These are phyloP conservation scores for Arthroderma sp. DNA, from an alignment of 2,329 filamentous ascomycete genomes.

Conservation along the genomic window DNA sequence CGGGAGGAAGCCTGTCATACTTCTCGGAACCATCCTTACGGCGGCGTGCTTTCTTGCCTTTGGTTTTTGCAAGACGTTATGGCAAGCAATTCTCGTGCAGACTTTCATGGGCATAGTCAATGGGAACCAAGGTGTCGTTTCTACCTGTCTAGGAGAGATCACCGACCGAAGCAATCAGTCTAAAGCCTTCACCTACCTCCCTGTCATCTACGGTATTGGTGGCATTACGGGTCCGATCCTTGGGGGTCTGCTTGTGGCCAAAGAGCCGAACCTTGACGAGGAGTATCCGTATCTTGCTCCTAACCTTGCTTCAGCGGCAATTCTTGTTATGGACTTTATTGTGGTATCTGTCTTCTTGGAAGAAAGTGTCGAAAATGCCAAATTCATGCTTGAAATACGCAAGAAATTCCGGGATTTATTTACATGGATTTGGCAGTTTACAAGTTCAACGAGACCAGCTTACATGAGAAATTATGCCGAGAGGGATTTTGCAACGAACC, in stretches of 20 bases:
- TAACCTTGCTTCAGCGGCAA: conserved; percentile 61
- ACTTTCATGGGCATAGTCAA: conserved; percentile 85
- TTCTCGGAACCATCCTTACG: conserved; percentile 71
- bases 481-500: conserved; percentile 19
- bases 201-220: conserved; percentile 89
- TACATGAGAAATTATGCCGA: conserved; percentile 36
- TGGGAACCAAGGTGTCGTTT: conserved; percentile 87
- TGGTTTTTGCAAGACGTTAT: conserved; percentile 69
- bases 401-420: conserved; percentile 49
- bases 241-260: conserved; percentile 70
- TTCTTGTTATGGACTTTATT: conserved; percentile 60
- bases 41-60: conserved; percentile 72
- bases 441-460: conserved; percentile 43
- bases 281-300: conserved; percentile 72
- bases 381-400: conserved; percentile 46
- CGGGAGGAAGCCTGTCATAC: conserved; percentile 68
- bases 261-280: conserved; percentile 39
- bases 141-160: conserved; percentile 85
- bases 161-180: conserved; percentile 94
- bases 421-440: conserved; percentile 57
- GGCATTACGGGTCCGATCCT: conserved; percentile 84
- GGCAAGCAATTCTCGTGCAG: conserved; percentile 77
- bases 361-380: conserved; percentile 64
- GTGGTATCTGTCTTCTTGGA: conserved; percentile 70
- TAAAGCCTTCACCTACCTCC: conserved; percentile 82